Evolutionary conservation across 1,139 yeast genomes (phyloP).

Genomic region (Debaryomyces singareniensis): DNA sequence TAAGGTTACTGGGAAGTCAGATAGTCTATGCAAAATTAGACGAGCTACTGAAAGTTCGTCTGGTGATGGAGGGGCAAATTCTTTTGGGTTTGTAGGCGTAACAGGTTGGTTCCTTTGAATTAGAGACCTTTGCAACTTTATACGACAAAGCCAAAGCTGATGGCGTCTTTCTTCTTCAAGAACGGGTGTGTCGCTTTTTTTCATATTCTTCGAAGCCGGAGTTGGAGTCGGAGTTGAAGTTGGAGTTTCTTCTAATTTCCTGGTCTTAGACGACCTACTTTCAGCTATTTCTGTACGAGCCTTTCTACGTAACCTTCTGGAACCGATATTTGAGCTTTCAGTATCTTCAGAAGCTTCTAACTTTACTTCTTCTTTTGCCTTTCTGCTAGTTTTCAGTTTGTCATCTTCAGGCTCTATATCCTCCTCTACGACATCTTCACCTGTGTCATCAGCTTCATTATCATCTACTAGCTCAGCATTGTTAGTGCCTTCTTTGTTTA

Average conservation of each 20-base stretch:
- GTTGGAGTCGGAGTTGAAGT: background rate
- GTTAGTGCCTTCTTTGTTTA: conserved; percentile 21
- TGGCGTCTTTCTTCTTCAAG: conserved; percentile 32
- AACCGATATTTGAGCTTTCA: background rate
- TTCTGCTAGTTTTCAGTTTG: conserved; percentile 7
- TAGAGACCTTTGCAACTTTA: conserved; percentile 38
- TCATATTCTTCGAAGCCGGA: background rate
- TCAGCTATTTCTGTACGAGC: conserved; percentile 1
- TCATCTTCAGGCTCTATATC: conserved; percentile 11
- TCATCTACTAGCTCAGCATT: conserved; percentile 24
- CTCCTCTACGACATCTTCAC: conserved; percentile 13
- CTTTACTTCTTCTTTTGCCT: conserved; percentile 7
- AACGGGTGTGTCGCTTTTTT: background rate
- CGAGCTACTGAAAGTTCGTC: conserved; percentile 52
- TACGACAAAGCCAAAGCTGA: conserved; percentile 43
- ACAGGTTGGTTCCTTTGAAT: conserved; percentile 40
- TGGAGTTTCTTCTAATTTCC: conserved; percentile 2
- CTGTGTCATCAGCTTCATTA: conserved; percentile 22
- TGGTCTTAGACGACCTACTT: conserved; percentile 6
- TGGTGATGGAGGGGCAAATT: conserved; percentile 37
- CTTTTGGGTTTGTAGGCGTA: conserved; percentile 28
- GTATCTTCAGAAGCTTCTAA: conserved; percentile 1
- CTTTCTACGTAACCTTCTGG: conserved; percentile 4
- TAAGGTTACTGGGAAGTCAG: conserved; percentile 46
- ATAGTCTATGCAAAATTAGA: conserved; percentile 45